A percentile compares a stretch with the other conserved stretches of the same genome.
phyloP scores from a whole-genome alignment of 129 eudicot species.

The Mikania micrantha region DNA sequence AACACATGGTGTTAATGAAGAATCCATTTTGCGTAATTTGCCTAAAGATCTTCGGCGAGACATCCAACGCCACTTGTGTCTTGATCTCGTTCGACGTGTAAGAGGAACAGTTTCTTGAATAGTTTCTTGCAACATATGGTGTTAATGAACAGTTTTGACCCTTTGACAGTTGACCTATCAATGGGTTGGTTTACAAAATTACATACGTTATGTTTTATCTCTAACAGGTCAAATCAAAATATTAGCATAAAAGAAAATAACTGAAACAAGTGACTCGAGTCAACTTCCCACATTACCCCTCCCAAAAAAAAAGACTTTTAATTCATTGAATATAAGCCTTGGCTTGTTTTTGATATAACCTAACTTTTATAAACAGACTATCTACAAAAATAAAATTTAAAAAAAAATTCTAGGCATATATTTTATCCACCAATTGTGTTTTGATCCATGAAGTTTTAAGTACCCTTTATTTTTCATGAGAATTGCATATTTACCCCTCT shows the following conservation, averaged over 20 bases:
- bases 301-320: too few species aligned
- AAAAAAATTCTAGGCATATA: too few species aligned
- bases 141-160: not conserved
- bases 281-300: too few species aligned
- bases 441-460: too few species aligned
- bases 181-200: not conserved
- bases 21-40: constrained; percentile 56
- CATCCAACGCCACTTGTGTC: constrained; percentile 82
- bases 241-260: not conserved
- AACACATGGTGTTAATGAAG: constrained; percentile 91
- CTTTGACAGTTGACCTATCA: not conserved
- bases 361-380: too few species aligned
- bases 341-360: too few species aligned
- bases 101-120: constrained; percentile 20
- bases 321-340: too few species aligned
- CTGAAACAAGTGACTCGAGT: not conserved
- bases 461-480: too few species aligned
- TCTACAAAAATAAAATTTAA: too few species aligned
- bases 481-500: too few species aligned
- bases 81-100: constrained; percentile 92
- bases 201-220: not conserved
- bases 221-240: not conserved
- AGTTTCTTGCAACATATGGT: not conserved
- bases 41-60: constrained; percentile 82
- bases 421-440: too few species aligned